Conservation (phyloP, 2,329 filamentous ascomycete genomes). For the Dothidotthia symphoricarpi region DNA sequence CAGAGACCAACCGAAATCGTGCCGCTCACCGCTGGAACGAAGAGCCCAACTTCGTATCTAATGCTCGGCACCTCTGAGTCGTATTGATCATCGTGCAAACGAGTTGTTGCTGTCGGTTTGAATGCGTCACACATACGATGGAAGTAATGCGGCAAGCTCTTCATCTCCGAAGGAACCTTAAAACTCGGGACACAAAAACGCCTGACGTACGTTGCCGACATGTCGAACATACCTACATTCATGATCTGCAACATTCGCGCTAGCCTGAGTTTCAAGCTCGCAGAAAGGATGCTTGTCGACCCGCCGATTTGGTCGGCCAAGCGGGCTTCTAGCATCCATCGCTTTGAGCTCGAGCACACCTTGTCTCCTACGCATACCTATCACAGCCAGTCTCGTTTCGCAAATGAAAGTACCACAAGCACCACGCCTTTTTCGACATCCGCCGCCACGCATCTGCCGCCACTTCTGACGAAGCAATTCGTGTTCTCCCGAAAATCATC, state of each 20-base stretch:
- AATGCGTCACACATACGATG: no score
- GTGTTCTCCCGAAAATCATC: conserved; percentile 16
- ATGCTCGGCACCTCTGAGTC: neutral
- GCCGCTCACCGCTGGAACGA: neutral
- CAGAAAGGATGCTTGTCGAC: conserved; percentile 18
- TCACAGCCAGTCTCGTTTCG: conserved; percentile 21
- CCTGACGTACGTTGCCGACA: neutral
- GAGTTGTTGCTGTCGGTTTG: neutral
- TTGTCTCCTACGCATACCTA: conserved; percentile 19
- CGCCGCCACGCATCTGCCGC: conserved; percentile 18
- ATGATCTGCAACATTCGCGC: neutral
- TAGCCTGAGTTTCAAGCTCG: conserved; percentile 3
- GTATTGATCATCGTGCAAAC: neutral
- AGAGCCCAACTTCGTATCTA: neutral
- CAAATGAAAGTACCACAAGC: conserved; percentile 39
- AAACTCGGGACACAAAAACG: neutral
- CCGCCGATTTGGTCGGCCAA: conserved; percentile 24
- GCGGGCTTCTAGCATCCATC: conserved; percentile 13
- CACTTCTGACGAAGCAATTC: conserved; percentile 10
- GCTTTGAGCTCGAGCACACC: conserved; percentile 18
- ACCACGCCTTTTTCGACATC: conserved; percentile 20
- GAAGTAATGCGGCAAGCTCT: neutral
- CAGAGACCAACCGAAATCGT: neutral
- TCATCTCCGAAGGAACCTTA: neutral
- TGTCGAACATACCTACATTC: conserved; percentile 2